phyloP scores from a whole-genome alignment of 2,329 filamentous ascomycete genomes.

The Colletotrichum paranaense region DNA sequence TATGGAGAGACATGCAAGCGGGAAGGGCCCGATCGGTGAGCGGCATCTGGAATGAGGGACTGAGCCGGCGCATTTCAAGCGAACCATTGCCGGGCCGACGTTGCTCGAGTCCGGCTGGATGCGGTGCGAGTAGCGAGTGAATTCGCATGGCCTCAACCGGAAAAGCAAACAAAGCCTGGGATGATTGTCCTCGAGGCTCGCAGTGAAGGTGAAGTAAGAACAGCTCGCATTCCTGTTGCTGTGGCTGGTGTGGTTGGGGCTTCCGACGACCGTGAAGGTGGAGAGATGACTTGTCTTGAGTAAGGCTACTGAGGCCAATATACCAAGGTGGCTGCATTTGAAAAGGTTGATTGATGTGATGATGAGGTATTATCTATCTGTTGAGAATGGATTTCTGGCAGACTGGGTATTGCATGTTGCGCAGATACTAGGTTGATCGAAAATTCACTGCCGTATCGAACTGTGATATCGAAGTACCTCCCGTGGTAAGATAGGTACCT shows the following conservation, averaged over 20 bases:
- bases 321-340: neutral
- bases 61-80: neutral
- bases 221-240: neutral
- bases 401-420: no score
- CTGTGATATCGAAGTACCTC: no score
- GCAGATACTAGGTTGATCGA: no score
- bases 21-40: constrained; percentile 28
- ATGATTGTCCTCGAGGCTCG: neutral
- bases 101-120: constrained; percentile 13
- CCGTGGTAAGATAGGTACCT: no score
- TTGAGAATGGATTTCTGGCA: no score
- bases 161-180: constrained; percentile 14
- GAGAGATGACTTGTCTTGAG: neutral
- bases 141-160: neutral
- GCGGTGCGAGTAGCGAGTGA: constrained; percentile 3
- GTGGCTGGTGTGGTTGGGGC: neutral
- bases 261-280: no score
- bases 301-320: neutral
- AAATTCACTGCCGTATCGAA: no score
- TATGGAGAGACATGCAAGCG: constrained; percentile 20
- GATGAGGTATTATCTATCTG: no score
- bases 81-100: neutral
- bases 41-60: constrained; percentile 26
- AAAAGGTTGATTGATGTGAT: neutral
- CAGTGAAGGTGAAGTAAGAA: neutral